These are phyloP conservation scores for Eimeria acervulina DNA, from an alignment of 169 alveolate genomes.

Conservation along the genomic window DNA sequence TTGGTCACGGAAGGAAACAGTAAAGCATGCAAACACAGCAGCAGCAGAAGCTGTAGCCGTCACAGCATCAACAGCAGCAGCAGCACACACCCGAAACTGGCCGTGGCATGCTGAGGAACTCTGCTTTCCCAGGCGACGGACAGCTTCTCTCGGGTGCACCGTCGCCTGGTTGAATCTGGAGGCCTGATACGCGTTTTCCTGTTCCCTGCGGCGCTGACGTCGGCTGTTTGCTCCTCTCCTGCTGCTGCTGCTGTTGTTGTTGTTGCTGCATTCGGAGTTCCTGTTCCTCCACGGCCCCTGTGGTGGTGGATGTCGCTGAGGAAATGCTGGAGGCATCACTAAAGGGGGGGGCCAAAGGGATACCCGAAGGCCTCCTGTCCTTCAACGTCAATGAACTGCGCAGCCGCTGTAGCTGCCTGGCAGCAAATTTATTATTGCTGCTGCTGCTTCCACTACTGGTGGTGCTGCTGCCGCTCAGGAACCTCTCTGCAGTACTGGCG, in stretches of 20 bases:
- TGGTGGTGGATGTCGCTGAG: not conserved
- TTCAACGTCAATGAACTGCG: slow-evolving; percentile 44
- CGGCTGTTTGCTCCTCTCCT: not conserved
- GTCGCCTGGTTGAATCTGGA: not conserved
- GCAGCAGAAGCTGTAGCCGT: not conserved
- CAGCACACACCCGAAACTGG: slow-evolving; percentile 25
- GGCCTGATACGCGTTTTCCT: slow-evolving; percentile 8
- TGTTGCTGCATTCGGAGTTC: slow-evolving; percentile 24
- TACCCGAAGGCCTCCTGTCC: slow-evolving; percentile 57
- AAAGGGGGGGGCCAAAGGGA: not conserved
- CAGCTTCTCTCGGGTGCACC: not conserved
- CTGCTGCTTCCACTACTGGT: slow-evolving; percentile 39
- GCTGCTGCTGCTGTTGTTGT: not conserved
- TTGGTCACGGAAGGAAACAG: not conserved
- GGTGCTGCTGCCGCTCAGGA: slow-evolving; percentile 49
- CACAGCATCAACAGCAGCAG: not conserved
- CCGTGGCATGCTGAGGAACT: not conserved
- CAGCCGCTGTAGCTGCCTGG: slow-evolving; percentile 69
- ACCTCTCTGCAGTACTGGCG: slow-evolving; percentile 28
- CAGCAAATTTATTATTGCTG: slow-evolving; percentile 49
- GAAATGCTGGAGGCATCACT: not conserved
- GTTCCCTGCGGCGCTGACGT: not conserved
- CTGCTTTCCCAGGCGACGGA: not conserved
- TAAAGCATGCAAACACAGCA: not conserved
- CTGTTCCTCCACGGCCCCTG: not conserved